Percentiles rank a stretch among this genome's conserved stretches.
These are phyloP conservation scores for Barnettozyma wickerhamii DNA, from an alignment of 805 yeast species.

Conservation along the genomic window DNA sequence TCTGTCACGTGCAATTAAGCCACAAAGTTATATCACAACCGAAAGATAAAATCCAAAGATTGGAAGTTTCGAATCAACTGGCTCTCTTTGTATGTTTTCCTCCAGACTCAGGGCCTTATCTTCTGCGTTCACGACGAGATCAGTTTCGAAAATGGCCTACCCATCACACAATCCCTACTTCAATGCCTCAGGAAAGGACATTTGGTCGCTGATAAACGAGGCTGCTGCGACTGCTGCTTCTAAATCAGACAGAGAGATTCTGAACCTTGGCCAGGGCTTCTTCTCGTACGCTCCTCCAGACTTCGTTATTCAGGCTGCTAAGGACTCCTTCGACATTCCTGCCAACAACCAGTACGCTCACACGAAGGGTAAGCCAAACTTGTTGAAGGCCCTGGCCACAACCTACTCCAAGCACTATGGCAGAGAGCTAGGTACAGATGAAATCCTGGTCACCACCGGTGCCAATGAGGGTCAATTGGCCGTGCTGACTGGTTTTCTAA, in stretches of 20 bases:
- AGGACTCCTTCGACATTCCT: constrained; percentile 66
- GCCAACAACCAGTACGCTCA: constrained; percentile 89
- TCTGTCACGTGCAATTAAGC: too few species aligned
- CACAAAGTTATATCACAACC: too few species aligned
- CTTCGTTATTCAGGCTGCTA: constrained; percentile 84
- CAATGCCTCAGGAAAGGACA: constrained; percentile 73
- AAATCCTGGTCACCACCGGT: constrained; percentile 86
- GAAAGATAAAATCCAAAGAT: too few species aligned
- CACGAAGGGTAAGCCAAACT: constrained; percentile 78
- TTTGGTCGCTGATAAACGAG: constrained; percentile 93
- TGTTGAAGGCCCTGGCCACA: constrained; percentile 63
- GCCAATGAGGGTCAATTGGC: constrained; percentile 95
- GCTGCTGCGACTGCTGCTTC: constrained; percentile 80
- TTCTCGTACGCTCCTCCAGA: constrained; percentile 94
- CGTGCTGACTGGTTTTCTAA: constrained; percentile 76
- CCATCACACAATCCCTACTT: constrained; percentile 64
- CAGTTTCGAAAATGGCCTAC: constrained; percentile 15
- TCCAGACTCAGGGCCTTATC: too few species aligned
- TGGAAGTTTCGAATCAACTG: too few species aligned
- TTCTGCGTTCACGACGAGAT: too few species aligned
- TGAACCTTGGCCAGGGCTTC: constrained; percentile 95
- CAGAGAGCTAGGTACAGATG: constrained; percentile 49
- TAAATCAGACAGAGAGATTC: constrained; percentile 67
- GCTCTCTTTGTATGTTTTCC: too few species aligned
- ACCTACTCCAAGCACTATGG: constrained; percentile 69